Base-by-base conservation (phyloP, 2,329 filamentous ascomycete species). In the Eutypella sp. region DNA sequence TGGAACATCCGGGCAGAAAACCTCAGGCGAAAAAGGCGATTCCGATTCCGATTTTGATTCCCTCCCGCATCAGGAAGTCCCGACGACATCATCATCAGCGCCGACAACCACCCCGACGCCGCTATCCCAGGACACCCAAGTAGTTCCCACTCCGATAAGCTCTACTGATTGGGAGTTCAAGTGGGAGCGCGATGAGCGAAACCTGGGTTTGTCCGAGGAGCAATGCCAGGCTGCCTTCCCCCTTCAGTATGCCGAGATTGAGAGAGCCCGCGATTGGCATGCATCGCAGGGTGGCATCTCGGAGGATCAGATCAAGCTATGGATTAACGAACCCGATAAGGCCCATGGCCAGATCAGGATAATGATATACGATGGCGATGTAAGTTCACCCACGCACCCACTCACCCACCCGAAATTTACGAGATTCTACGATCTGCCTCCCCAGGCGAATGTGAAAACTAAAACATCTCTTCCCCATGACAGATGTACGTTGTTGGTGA, bases 321-420 rank as follows among this genome's bases (percentile, higher is more conserved):
- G 48, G 34, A 53, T 53, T 42, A 39, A 57, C 11, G 57, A 60
- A 40, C 29, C 45, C 3, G 44, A 46, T n/a, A 47, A 44, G 38
- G 46, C 48, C 37, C 57, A 60, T 44, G 57, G 57, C 9, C 57
- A 56, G 29, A 50, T 69, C 41, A 57, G 61, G n/a, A 61, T 54
- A 22, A 61, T 67, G 61, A 65, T 69, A 29, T 65, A 60, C 50
- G 56, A 66, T 45, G 57, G 57, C 40, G 33, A 33, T 8, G 36
- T 39, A 22, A 39, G 36, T 39, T 15, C 23, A n/a, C n/a, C n/a
- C n/a, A n/a, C n/a, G n/a, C n/a, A n/a, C n/a, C n/a, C n/a, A n/a
- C n/a, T n/a, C n/a, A n/a, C n/a, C n/a, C n/a, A n/a, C n/a, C n/a
- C n/a, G n/a, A n/a, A n/a, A n/a, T n/a, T n/a, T n/a, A n/a, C n/a